phyloP scores from a whole-genome alignment of 106 monocot species.

The Allium cepa region DNA sequence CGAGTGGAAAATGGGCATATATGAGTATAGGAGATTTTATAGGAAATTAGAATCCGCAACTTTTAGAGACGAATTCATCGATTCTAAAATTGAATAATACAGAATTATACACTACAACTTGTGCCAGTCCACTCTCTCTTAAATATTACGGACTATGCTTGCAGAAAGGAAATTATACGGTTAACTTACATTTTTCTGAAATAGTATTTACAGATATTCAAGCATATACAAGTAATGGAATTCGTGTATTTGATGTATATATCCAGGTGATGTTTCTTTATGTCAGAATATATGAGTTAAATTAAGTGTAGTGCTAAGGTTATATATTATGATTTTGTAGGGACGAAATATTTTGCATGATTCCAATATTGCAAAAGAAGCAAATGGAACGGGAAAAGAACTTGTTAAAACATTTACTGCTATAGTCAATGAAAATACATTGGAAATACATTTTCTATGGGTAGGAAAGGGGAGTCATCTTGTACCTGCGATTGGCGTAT shows the following conservation, averaged over 20 bases:
- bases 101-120: constrained; percentile 28
- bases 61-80: constrained; percentile 19
- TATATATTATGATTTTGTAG: constrained; percentile 16
- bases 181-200: constrained; percentile 46
- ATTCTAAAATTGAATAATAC: constrained; percentile 16
- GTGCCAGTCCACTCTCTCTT: constrained; percentile 39
- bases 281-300: not conserved
- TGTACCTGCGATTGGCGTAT: constrained; percentile 22
- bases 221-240: constrained; percentile 27
- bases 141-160: constrained; percentile 49
- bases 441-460: constrained; percentile 48
- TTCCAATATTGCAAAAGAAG: constrained; percentile 46
- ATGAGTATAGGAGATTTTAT: constrained; percentile 37
- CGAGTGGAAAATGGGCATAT: constrained; percentile 41
- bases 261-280: constrained; percentile 33
- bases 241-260: constrained; percentile 44
- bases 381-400: constrained; percentile 27
- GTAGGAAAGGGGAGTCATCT: constrained; percentile 23
- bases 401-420: constrained; percentile 26
- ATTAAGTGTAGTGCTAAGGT: not conserved
- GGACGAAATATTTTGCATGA: constrained; percentile 38
- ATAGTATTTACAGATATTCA: constrained; percentile 34
- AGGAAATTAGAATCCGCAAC: not conserved
- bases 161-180: constrained; percentile 36
- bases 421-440: constrained; percentile 21